These are phyloP conservation scores for Domatiomyces catenatus DNA, from an alignment of 2,329 filamentous ascomycete species.

Conservation along the genomic window DNA sequence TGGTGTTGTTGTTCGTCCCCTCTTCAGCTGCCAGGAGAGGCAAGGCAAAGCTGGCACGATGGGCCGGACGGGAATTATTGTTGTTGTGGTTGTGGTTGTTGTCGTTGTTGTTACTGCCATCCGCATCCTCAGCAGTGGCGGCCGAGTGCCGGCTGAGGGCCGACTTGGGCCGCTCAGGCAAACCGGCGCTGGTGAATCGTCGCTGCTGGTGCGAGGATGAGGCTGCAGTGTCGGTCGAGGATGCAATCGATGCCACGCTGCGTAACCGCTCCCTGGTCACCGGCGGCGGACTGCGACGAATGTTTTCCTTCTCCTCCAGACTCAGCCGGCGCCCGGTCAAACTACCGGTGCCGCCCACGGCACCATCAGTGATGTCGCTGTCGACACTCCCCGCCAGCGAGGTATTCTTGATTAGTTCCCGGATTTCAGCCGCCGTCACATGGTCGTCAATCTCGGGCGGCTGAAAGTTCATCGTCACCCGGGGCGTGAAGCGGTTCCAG, in stretches of 20 bases:
- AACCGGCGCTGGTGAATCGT: too few relatives aligned
- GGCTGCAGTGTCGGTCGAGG: background rate
- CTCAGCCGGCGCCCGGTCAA: background rate
- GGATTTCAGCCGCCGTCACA: conserved; percentile 11
- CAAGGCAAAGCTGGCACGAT: background rate
- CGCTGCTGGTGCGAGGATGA: background rate
- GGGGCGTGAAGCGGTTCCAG: conserved; percentile 34
- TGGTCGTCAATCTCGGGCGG: conserved; percentile 18
- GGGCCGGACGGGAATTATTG: background rate
- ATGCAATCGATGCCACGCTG: background rate
- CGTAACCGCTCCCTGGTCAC: background rate
- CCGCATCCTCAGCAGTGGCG: too few relatives aligned
- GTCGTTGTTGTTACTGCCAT: too few relatives aligned
- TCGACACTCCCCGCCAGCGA: conserved; percentile 15
- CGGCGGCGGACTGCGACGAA: background rate
- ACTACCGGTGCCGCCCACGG: background rate
- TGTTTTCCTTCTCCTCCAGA: background rate
- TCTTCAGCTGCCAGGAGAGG: too few relatives aligned
- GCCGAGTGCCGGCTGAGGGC: background rate
- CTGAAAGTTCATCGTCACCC: conserved; percentile 31
- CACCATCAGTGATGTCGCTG: conserved; percentile 14
- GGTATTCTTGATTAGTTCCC: conserved; percentile 16
- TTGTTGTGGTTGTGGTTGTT: background rate
- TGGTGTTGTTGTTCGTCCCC: background rate
- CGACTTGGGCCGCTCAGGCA: background rate